Evolutionary conservation across 179 eudicot genomes (phyloP).

Genomic region (Actinidia polygama): DNA sequence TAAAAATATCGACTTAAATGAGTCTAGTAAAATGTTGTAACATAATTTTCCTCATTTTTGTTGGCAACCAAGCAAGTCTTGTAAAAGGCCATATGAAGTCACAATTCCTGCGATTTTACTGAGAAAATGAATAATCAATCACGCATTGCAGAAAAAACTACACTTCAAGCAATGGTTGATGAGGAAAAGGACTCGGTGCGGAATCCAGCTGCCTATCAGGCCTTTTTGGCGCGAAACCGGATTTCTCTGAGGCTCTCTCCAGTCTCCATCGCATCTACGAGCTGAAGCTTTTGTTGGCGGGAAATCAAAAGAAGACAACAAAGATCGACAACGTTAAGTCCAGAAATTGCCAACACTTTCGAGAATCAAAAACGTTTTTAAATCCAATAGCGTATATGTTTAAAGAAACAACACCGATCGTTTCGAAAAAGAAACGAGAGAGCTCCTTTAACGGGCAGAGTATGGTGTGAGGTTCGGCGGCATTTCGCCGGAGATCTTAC

Average conservation of each 20-base stretch:
- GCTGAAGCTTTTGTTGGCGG: neutral
- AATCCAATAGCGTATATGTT: no score
- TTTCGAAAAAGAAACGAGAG: no score
- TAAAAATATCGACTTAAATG: no score
- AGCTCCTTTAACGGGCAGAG: no score
- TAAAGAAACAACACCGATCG: no score
- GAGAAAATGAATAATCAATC: neutral
- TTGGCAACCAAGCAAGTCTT: neutral
- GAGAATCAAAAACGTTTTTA: no score
- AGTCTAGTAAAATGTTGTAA: no score
- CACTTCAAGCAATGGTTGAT: neutral
- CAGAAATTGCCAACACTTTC: no score
- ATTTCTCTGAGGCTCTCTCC: neutral
- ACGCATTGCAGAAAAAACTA: neutral
- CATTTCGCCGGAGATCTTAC: no score
- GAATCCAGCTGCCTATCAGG: neutral
- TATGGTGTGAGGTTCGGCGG: no score
- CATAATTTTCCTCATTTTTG: neutral
- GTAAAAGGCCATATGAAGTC: no score
- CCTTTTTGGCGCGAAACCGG: neutral
- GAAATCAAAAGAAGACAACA: neutral
- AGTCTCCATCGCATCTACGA: conserved; percentile 2
- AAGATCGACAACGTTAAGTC: neutral
- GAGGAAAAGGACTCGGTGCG: neutral
- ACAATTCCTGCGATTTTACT: no score